Conservation (phyloP, 73 alveolate species). For the Paramecium biaurelia region DNA sequence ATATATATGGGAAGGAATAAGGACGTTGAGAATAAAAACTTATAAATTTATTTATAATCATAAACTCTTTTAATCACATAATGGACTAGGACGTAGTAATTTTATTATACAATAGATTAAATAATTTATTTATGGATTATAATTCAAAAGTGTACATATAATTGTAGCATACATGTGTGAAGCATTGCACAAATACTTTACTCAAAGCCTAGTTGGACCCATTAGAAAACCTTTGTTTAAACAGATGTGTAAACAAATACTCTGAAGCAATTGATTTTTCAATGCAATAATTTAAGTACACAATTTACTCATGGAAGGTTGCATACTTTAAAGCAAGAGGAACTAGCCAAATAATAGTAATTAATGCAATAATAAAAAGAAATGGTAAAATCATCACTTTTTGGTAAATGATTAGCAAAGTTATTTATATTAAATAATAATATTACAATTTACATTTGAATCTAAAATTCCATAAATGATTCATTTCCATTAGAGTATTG, state of each 20-base stretch:
- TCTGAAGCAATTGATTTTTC: neutral
- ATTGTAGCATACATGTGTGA: neutral
- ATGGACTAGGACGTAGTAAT: neutral
- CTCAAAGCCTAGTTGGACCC: neutral
- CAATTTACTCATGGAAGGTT: neutral
- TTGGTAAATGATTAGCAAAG: neutral
- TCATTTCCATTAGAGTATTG: no score
- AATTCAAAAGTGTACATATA: neutral
- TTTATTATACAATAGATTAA: conserved; percentile 16
- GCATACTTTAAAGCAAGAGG: neutral
- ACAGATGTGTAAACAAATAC: neutral
- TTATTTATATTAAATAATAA: neutral
- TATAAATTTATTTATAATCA: neutral
- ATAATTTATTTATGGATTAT: neutral
- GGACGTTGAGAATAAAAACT: conserved; percentile 20
- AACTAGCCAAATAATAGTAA: neutral
- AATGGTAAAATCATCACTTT: neutral
- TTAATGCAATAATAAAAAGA: neutral
- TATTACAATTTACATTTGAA: neutral
- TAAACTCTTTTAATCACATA: neutral
- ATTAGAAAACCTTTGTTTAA: conserved; percentile 1
- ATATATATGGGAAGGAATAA: conserved; percentile 39
- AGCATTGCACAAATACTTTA: neutral
- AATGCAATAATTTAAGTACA: neutral
- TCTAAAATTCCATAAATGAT: neutral